Evolutionary conservation across 2,329 filamentous ascomycete genomes (phyloP), one percentile per base, ranked within the genome.

Genomic region (Fusarium verticillioides): DNA sequence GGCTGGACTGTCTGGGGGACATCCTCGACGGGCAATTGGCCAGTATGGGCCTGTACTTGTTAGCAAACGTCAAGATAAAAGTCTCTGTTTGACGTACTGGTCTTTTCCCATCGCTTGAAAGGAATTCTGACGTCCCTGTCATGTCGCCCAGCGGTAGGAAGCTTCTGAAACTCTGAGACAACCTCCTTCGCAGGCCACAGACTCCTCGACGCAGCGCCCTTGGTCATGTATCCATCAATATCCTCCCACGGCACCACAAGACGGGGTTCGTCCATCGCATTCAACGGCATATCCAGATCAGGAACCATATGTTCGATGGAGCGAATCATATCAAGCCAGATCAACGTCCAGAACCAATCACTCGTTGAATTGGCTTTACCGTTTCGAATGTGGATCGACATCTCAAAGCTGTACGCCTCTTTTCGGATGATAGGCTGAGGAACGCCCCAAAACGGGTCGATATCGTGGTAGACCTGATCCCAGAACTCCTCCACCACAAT

Each of bases 231-330:
- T 2, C 79, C 79, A 32, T 88, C 81, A 57, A 93, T 87, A 10
- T 89, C 86, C 76, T 93, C 90, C 85, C 87, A 92, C 7, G 90
- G 87, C 5, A 89, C 88, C 18, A 92, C 86, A 13, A 93, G 77
- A 32, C 91, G 85, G 43, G 91, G 91, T 77, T 93, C 90, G 74
- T 93, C 91, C 86, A 92, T 89, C 37, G 87, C 84, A 71, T 93
- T 93, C 66, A 92, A 84, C 1, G 91, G 86, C 65, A 93, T 85
- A 68, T 92, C 90, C 87, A 93, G 90, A 75, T 93, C 90, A 4
- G 91, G 91, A 21, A 93, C 82, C 60, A 88, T 67, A 43, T 87
- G 81, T 70, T 87, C 84, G n/a, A 90, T 84, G 0, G 85, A 84
- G 64, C 85, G 82, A 74, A 89, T 83, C 82, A 90, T 82, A 56